A percentile compares a stretch with the other conserved stretches of the same genome.
Conservation (phyloP, 805 yeast species). For the Candida ortonii region DNA sequence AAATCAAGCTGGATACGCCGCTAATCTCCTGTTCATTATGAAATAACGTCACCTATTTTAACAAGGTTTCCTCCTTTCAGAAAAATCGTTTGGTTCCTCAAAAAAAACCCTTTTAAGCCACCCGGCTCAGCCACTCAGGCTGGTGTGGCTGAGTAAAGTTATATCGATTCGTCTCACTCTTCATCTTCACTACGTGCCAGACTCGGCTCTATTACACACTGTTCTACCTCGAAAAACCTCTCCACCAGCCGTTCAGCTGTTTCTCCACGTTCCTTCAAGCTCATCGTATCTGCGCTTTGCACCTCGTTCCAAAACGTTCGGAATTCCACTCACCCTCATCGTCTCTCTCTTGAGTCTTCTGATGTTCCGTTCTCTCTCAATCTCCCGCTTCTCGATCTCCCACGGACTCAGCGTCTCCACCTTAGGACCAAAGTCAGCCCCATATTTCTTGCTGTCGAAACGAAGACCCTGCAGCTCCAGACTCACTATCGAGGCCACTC, state of each 20-base stretch:
- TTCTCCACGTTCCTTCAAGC: conserved; percentile 35
- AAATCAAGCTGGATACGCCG: too few relatives aligned
- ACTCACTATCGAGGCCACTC: conserved; percentile 10
- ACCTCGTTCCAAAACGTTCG: conserved; percentile 24
- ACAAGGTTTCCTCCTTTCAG: too few relatives aligned
- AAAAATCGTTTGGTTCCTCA: too few relatives aligned
- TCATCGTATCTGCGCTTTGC: conserved; percentile 35
- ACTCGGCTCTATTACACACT: too few relatives aligned
- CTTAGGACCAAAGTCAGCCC: conserved; percentile 83
- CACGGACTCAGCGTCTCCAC: conserved; percentile 84
- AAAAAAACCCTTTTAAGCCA: too few relatives aligned
- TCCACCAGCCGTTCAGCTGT: conserved; percentile 1
- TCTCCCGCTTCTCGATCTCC: conserved; percentile 93
- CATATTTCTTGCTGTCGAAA: conserved; percentile 71
- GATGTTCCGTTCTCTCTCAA: conserved; percentile 87
- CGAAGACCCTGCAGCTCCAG: conserved; percentile 48
- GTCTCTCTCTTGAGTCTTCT: conserved; percentile 92
- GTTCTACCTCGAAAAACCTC: too few relatives aligned
- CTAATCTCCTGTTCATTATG: too few relatives aligned
- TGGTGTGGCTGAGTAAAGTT: too few relatives aligned
- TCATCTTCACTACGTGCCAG: too few relatives aligned
- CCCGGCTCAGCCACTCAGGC: too few relatives aligned
- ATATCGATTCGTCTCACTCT: too few relatives aligned
- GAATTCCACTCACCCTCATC: conserved; percentile 60
- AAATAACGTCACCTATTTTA: too few relatives aligned